Evolutionary conservation across 768 basidiomycete species (phyloP), one percentile per base, ranked within the genome.

Genomic region (Trametes cubensis): DNA sequence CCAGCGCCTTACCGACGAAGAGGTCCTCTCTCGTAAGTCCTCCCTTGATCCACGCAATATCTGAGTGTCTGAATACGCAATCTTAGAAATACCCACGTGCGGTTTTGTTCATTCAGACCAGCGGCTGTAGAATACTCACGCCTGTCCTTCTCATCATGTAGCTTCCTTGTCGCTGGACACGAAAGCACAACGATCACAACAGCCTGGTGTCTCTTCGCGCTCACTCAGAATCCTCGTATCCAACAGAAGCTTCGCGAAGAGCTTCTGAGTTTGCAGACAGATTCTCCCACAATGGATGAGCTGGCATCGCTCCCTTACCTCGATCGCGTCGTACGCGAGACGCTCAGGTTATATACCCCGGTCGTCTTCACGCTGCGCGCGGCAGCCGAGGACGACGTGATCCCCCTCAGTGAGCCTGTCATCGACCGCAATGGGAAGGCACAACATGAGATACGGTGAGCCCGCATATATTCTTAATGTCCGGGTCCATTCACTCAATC

Each of bases 301-400:
- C 79, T 92, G 1, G 80, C 83, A 56, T 75, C 80, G 0, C 75
- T 93, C 4, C 81, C 86, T 0, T 90, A 88, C 67, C 82, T 92
- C n/a, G 90, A 90, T 62, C 76, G 76, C 18, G 80, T 88, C 8
- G 76, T 87, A 2, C 79, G 81, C 5, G 88, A 89, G 72, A 82
- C 80, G 0, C 70, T 89, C 59, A 80, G 88, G 0, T 49, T 85
- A 0, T 77, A 88, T 63, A 58, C 85, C 0, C 85, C 85, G 0
- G 80, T 87, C 3, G 72, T 80, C 0, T 65, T 66, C 14, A 81
- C 79, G 0, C 80, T 84, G 72, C 78, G 88, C 2, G 77, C 80
- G 68, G 77, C 55, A 64, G 75, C 51, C 10, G 46, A 65, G 60
- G 78, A 75, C 62, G 85, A 85, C 59, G 71, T 79, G 54, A 80